Evolutionary conservation across 768 basidiomycete species (phyloP).

Genomic region (Mycena indigotica): DNA sequence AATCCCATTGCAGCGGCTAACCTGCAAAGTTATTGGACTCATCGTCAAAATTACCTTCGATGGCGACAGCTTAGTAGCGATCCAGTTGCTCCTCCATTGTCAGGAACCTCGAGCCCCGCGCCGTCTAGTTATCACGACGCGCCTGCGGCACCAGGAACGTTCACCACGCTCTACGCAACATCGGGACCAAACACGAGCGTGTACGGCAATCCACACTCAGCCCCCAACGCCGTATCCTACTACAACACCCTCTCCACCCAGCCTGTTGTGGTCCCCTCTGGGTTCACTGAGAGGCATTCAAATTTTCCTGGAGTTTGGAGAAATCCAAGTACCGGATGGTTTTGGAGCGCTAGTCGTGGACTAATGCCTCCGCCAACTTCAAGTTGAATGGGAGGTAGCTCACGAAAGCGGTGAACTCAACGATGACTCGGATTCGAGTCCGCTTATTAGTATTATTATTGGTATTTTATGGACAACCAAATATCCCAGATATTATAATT

Average conservation of each 20-base stretch:
- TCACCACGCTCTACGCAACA: background rate
- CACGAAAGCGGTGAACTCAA: too few relatives aligned
- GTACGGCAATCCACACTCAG: background rate
- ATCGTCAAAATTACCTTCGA: slow-evolving; percentile 11
- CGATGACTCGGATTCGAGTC: too few relatives aligned
- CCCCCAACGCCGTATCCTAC: background rate
- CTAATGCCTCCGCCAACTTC: slow-evolving; percentile 10
- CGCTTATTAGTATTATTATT: too few relatives aligned
- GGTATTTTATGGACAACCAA: too few relatives aligned
- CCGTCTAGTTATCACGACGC: background rate
- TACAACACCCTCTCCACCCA: slow-evolving; percentile 9
- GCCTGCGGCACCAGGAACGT: background rate
- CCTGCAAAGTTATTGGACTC: slow-evolving; percentile 14
- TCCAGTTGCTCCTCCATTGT: background rate
- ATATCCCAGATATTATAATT: too few relatives aligned
- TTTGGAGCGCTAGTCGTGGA: slow-evolving; percentile 14
- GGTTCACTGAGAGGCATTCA: slow-evolving; percentile 15
- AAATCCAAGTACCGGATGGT: slow-evolving; percentile 18
- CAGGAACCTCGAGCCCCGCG: background rate
- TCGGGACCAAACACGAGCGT: background rate
- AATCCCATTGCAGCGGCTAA: slow-evolving; percentile 5
- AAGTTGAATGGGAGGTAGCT: background rate
- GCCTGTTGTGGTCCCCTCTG: slow-evolving; percentile 12
- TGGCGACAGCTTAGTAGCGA: slow-evolving; percentile 3
- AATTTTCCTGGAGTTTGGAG: slow-evolving; percentile 13